Conservation (phyloP, 352 stramenopile species). For the Phytopythium litorale region DNA sequence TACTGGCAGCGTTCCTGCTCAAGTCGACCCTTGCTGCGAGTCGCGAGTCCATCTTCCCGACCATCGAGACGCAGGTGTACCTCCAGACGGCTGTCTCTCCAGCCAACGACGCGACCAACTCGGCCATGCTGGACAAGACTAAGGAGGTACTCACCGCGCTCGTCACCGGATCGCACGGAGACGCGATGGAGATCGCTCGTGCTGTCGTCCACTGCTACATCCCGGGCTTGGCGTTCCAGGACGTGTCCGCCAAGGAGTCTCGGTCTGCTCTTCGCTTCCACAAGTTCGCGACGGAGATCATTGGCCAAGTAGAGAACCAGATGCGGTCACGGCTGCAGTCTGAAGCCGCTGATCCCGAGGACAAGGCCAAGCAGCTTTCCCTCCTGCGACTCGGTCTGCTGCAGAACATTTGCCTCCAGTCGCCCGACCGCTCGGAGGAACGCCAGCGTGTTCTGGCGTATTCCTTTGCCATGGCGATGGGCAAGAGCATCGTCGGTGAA, state of each 20-base stretch:
- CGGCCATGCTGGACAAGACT: constrained; percentile 31
- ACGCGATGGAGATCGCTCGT: constrained; percentile 44
- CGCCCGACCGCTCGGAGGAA: constrained; percentile 69
- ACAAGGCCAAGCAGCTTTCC: constrained; percentile 13
- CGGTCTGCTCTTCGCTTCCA: constrained; percentile 59
- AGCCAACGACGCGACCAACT: constrained; percentile 35
- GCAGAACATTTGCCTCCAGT: constrained; percentile 77
- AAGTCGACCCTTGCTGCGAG: constrained; percentile 61
- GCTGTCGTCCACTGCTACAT: constrained; percentile 74
- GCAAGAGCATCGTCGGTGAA: constrained; percentile 17
- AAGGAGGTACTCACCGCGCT: constrained; percentile 43
- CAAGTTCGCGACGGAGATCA: constrained; percentile 51
- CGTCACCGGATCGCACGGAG: constrained; percentile 47
- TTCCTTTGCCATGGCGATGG: constrained; percentile 36
- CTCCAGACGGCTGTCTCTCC: constrained; percentile 42
- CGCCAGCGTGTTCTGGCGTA: constrained; percentile 60
- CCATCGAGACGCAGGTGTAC: constrained; percentile 58
- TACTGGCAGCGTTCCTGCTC: constrained; percentile 49
- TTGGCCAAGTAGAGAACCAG: constrained; percentile 32
- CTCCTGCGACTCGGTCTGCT: constrained; percentile 50
- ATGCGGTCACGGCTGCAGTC: constrained; percentile 7
- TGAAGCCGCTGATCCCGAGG: constrained; percentile 1
- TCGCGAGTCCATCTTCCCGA: constrained; percentile 71
- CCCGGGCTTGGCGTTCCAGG: constrained; percentile 62
- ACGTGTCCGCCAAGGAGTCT: constrained; percentile 48